Evolutionary conservation across 768 basidiomycete genomes (phyloP).

Genomic region (Dioszegia crocea): DNA sequence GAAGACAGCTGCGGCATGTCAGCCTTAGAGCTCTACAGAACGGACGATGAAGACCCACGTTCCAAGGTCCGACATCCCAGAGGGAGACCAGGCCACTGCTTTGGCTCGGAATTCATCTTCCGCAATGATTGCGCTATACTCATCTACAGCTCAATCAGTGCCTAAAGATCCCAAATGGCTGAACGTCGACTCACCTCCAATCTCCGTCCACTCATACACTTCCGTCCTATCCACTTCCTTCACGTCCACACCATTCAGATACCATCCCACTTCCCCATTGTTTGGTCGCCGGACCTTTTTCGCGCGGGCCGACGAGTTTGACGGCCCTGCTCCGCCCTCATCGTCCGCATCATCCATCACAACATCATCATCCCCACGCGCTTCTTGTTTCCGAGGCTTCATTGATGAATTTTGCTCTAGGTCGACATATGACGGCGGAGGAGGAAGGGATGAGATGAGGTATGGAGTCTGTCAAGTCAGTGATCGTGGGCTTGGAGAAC

Average conservation of each 20-base stretch:
- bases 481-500: not conserved
- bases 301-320: not conserved
- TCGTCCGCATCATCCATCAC: conserved; percentile 4
- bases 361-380: not conserved
- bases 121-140: conserved; percentile 9
- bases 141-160: conserved; percentile 15
- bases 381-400: not conserved
- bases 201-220: conserved; percentile 24
- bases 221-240: conserved; percentile 21
- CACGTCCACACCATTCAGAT: conserved; percentile 29
- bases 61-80: conserved; percentile 34
- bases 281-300: conserved; percentile 14
- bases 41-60: conserved; percentile 20
- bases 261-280: conserved; percentile 28
- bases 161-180: not conserved
- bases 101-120: conserved; percentile 16
- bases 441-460: conserved; percentile 17
- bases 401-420: conserved; percentile 4
- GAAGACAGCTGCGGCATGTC: conserved; percentile 23
- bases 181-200: conserved; percentile 22
- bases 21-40: not conserved
- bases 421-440: conserved; percentile 21
- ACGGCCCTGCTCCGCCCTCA: not conserved
- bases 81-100: conserved; percentile 36
- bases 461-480: conserved; percentile 25